phyloP scores from a whole-genome alignment of 2,329 filamentous ascomycete species.

The Verticillium klebahnii region DNA sequence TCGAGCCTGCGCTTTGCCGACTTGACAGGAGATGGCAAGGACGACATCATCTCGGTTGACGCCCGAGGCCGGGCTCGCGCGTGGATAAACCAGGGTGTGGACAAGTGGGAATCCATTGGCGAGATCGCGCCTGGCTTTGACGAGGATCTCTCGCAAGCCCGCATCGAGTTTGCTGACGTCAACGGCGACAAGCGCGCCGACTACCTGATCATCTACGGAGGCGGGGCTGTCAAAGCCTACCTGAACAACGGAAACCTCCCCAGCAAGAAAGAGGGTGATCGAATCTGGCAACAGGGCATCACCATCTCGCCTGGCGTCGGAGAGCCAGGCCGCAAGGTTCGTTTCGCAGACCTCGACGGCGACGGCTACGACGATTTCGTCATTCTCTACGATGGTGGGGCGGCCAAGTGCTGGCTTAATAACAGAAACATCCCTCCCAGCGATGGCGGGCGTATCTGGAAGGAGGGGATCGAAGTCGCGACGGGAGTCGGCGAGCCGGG shows the following conservation, averaged over 20 bases:
- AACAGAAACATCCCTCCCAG: conserved; percentile 1
- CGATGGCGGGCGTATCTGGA: not conserved
- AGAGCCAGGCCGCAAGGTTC: conserved; percentile 10
- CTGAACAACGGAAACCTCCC: conserved; percentile 10
- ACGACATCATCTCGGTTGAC: conserved; percentile 11
- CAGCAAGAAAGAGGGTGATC: not conserved
- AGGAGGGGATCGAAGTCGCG: not conserved
- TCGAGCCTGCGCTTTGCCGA: conserved; percentile 7
- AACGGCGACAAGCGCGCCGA: conserved; percentile 8
- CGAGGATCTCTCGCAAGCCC: conserved; percentile 4
- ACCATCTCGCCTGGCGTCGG: conserved; percentile 10
- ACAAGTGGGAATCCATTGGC: not conserved
- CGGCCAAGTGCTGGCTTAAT: conserved; percentile 14
- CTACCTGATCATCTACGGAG: conserved; percentile 12
- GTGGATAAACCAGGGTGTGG: conserved; percentile 7
- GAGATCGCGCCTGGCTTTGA: conserved; percentile 3
- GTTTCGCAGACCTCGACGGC: conserved; percentile 8
- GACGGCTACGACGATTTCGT: conserved; percentile 10
- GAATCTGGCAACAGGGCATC: not conserved
- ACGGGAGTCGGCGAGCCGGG: conserved; percentile 12
- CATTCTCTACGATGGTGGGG: conserved; percentile 13
- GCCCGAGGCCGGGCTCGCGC: conserved; percentile 2
- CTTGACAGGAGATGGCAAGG: conserved; percentile 10
- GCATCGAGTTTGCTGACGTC: conserved; percentile 3
- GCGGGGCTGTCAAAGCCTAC: conserved; percentile 14